Conservation (phyloP, 1,284 basidiomycete genomes). For the Ceratobasidium sp. region DNA sequence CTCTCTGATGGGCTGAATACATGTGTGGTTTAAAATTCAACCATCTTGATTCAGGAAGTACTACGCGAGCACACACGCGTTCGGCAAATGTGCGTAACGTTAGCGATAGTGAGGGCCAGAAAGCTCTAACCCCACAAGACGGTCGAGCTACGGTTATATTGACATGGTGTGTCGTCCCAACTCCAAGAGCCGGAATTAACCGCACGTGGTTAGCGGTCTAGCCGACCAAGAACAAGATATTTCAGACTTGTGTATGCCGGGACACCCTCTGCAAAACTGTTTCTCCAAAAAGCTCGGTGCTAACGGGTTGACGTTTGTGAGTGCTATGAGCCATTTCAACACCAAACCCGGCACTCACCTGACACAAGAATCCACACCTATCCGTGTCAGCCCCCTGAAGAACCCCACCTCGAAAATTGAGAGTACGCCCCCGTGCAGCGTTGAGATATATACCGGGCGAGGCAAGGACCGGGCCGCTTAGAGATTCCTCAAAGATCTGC, state of each 20-base stretch:
- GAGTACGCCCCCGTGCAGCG: slow-evolving; percentile 48
- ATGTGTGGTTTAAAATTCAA: slow-evolving; percentile 1
- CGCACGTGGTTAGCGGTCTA: background rate
- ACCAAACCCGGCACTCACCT: background rate
- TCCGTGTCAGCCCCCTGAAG: slow-evolving; percentile 48
- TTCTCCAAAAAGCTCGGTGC: slow-evolving; percentile 12
- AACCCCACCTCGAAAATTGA: slow-evolving; percentile 48
- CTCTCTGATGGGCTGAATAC: background rate
- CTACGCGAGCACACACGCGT: background rate
- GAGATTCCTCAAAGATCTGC: slow-evolving; percentile 64
- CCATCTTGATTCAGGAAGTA: background rate
- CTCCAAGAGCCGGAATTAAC: slow-evolving; percentile 4
- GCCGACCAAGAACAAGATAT: background rate
- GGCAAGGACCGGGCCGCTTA: slow-evolving; percentile 56
- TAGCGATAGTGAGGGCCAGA: background rate
- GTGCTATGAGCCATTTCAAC: background rate
- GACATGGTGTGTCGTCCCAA: slow-evolving; percentile 21
- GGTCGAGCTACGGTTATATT: slow-evolving; percentile 12
- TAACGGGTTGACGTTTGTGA: background rate
- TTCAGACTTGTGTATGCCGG: slow-evolving; percentile 16
- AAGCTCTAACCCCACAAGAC: slow-evolving; percentile 8
- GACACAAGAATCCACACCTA: slow-evolving; percentile 48
- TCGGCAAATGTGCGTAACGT: slow-evolving; percentile 18
- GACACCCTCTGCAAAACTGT: slow-evolving; percentile 17
- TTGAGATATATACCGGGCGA: slow-evolving; percentile 47